phyloP scores from a whole-genome alignment of 257 asterid species.

The Verbascum thapsus region DNA sequence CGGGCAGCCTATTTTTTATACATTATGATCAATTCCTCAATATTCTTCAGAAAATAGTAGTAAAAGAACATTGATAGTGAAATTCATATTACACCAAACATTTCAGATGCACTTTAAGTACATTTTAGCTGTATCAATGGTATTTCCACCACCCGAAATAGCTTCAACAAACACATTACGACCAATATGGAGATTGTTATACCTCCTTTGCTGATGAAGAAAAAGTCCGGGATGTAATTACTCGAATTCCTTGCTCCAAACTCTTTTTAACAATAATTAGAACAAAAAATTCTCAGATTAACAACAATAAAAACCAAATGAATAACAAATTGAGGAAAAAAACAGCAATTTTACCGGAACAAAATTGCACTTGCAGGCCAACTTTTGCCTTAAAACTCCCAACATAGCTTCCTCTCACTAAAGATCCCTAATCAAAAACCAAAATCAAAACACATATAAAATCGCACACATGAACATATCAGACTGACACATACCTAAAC shows the following conservation, averaged over 20 bases:
- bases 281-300: background rate
- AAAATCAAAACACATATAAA: constrained; percentile 21
- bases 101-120: background rate
- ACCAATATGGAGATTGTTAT: background rate
- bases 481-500: background rate
- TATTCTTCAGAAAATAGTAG: background rate
- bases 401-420: constrained; percentile 44
- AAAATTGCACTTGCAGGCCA: constrained; percentile 43
- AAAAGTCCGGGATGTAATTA: constrained; percentile 55
- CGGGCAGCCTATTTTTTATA: background rate
- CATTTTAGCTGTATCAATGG: constrained; percentile 4
- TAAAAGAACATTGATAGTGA: constrained; percentile 6
- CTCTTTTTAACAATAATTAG: constrained; percentile 30
- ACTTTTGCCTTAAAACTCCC: constrained; percentile 48
- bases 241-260: constrained; percentile 54
- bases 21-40: background rate
- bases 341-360: constrained; percentile 33
- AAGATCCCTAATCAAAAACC: constrained; percentile 26
- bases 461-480: background rate
- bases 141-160: background rate
- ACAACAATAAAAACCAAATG: constrained; percentile 18
- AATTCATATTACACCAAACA: background rate
- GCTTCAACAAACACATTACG: constrained; percentile 8
- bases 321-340: background rate
- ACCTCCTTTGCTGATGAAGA: constrained; percentile 75